A percentile compares a stretch with the other conserved stretches of the same genome.
Evolutionary conservation across 2,329 filamentous ascomycete species (phyloP).

Genomic region (Sporothrix globosa): DNA sequence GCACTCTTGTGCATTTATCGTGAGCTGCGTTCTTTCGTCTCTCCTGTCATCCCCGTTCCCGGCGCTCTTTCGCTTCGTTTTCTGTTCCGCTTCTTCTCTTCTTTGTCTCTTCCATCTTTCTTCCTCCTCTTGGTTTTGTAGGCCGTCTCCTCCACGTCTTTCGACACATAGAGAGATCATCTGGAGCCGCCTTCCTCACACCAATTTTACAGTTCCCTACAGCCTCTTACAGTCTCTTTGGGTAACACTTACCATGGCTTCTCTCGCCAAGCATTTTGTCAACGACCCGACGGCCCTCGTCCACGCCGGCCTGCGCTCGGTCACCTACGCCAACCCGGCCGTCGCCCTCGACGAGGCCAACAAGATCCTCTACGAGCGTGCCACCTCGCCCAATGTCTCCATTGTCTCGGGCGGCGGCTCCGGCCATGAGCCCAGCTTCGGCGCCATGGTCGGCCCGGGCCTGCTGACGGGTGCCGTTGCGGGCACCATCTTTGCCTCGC

Average conservation of each 20-base stretch:
- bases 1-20: not conserved
- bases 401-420: slow-evolving; percentile 85
- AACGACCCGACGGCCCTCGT: slow-evolving; percentile 81
- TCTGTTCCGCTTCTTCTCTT: too few relatives aligned
- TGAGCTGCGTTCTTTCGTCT: not conserved
- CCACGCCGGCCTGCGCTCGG: slow-evolving; percentile 71
- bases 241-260: slow-evolving; percentile 29
- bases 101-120: not conserved
- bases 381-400: slow-evolving; percentile 65
- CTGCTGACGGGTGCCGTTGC: slow-evolving; percentile 80
- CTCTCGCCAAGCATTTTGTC: slow-evolving; percentile 80
- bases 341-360: slow-evolving; percentile 75
- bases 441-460: slow-evolving; percentile 80
- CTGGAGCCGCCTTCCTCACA: not conserved
- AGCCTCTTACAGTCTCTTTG: slow-evolving; percentile 23
- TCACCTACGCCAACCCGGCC: slow-evolving; percentile 83
- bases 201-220: not conserved
- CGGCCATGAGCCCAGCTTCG: slow-evolving; percentile 88
- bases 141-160: not conserved
- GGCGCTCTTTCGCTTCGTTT: too few relatives aligned
- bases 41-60: not conserved
- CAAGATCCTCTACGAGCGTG: slow-evolving; percentile 73
- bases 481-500: slow-evolving; percentile 80
- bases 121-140: too few relatives aligned
- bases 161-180: not conserved